phyloP scores from a whole-genome alignment of 23 red algal genomes.

The Gracilariopsis chorda region DNA sequence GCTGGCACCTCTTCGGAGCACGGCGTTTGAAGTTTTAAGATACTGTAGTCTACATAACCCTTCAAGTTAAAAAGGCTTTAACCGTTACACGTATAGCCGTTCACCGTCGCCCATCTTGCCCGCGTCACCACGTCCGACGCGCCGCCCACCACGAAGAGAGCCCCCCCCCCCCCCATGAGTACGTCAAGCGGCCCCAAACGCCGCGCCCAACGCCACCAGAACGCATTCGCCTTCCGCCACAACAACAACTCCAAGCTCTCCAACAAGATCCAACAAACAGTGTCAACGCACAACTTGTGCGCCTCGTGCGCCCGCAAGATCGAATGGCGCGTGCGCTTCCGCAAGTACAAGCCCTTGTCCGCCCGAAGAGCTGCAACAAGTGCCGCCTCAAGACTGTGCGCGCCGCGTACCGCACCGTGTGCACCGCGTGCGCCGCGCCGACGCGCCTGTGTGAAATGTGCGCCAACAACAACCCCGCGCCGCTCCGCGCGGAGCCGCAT shows the following conservation, averaged over 20 bases:
- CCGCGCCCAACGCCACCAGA: slow-evolving; percentile 38
- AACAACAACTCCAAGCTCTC: slow-evolving; percentile 18
- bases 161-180: background rate
- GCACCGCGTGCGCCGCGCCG: background rate
- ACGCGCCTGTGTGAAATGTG: background rate
- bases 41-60: too few relatives aligned
- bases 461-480: too few relatives aligned
- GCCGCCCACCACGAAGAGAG: background rate
- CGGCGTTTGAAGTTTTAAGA: too few relatives aligned
- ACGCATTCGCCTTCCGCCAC: slow-evolving; percentile 23
- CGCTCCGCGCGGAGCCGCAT: background rate
- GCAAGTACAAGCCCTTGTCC: slow-evolving; percentile 49
- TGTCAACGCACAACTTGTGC: background rate
- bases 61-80: too few relatives aligned
- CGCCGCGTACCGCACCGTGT: slow-evolving; percentile 29
- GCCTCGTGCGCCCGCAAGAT: slow-evolving; percentile 26
- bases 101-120: too few relatives aligned
- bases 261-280: background rate
- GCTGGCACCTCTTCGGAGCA: too few relatives aligned
- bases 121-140: too few relatives aligned
- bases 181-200: slow-evolving; percentile 32
- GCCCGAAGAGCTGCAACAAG: slow-evolving; percentile 12
- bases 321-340: slow-evolving; percentile 47
- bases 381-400: background rate
- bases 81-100: too few relatives aligned